Evolutionary conservation across 371 early-diverging fungal species (phyloP), one percentile per base, ranked within the genome.

Genomic region (Hamiltosporidium magnivora): DNA sequence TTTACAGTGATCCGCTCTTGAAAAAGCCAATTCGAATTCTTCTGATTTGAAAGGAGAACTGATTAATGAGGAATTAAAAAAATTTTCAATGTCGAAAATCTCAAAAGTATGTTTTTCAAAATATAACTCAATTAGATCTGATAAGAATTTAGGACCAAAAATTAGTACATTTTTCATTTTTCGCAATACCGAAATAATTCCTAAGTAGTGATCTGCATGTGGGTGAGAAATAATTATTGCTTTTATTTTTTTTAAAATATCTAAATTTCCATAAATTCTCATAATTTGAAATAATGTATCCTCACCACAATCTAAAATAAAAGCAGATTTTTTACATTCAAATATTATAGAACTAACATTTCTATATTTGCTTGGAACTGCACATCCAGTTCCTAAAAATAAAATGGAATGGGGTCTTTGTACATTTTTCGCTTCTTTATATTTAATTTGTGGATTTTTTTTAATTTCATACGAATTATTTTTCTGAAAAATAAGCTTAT

Each of bases 231-330:
- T 65, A 62, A 71, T 66, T 44, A 83, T 75, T 25, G 66, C 37
- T 41, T 64, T 61, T 53, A 83, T 25, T 41, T 72, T 69, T 3
- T 56, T 61, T 37, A 77, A 64, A 37, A 73, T 61, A 36, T 69
- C 53, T 38, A 64, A 58, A 37, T 54, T 66, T 59, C 66, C 69
- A 67, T 71, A 71, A 41, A 69, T 39, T 41, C 77, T 69, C 4
- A 67, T 54, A 0, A 83, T 70, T 64, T 83, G 80, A 12, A 58
- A 56, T 0, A 69, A 36, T 0, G 80, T 77, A 64, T 79, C 83
- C 63, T 83, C 83, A 11, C 83, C 83, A 65, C 83, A 83, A 61
- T 83, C 83, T n/a, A 83, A 58, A 9, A 83, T 63, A 66, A 74
- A 12, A 12, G 53, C 36, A 14, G 11, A 44, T 6, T 67, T 40